A percentile compares a stretch with the other conserved stretches of the same genome.
Evolutionary conservation across 352 stramenopile species (phyloP).

Genomic region (Pythium oligandrum): DNA sequence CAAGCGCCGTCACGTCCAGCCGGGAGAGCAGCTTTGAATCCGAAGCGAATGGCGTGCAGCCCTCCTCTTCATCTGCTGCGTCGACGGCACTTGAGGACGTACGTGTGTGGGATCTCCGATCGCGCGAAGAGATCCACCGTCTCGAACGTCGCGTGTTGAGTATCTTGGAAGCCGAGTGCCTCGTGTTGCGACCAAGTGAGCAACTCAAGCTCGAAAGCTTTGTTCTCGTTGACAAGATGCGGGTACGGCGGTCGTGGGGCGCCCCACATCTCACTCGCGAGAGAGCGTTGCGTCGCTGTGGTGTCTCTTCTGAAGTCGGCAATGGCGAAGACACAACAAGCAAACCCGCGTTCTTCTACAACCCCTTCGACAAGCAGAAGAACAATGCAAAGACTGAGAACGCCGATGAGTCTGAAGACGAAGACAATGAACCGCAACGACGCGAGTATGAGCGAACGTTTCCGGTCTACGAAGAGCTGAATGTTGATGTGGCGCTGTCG

Average conservation of each 20-base stretch:
- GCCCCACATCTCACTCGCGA: constrained; percentile 36
- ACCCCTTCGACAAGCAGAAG: constrained; percentile 24
- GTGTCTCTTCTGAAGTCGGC: constrained; percentile 12
- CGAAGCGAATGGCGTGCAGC: too few relatives aligned
- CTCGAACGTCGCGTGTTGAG: constrained; percentile 45
- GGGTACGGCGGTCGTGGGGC: constrained; percentile 21
- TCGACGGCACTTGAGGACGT: too few relatives aligned
- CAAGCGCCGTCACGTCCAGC: not conserved
- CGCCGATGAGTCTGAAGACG: constrained; percentile 14
- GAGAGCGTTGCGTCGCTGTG: constrained; percentile 32
- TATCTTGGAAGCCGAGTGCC: constrained; percentile 54
- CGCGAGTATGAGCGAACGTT: constrained; percentile 35
- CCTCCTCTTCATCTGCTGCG: too few relatives aligned
- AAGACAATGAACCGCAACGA: constrained; percentile 10
- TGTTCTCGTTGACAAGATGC: constrained; percentile 49
- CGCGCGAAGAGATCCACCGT: constrained; percentile 45
- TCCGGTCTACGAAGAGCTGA: constrained; percentile 49
- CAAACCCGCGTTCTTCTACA: constrained; percentile 29
- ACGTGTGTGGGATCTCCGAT: constrained; percentile 58
- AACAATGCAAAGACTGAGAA: not conserved
- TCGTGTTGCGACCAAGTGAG: constrained; percentile 39
- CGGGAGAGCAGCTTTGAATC: too few relatives aligned
- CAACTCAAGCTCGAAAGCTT: constrained; percentile 55
- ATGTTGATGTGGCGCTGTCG: constrained; percentile 50
- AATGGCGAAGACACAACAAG: not conserved